Conservation (phyloP, 192 early-diverging fungal genomes). For the Gamsiella multidivaricata region DNA sequence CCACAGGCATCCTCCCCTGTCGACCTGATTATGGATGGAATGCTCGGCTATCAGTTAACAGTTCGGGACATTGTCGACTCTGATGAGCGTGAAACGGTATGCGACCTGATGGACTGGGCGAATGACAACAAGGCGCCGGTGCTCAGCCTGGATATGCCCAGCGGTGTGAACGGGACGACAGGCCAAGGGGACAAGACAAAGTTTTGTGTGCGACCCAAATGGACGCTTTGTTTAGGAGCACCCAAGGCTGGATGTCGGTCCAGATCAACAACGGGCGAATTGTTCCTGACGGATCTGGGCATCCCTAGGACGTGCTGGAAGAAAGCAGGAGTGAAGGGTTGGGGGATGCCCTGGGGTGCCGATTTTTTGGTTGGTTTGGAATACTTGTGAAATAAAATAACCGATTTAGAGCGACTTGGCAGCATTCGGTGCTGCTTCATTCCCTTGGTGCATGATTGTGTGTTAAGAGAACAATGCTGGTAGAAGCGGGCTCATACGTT, state of each 20-base stretch:
- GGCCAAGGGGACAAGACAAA: slow-evolving; percentile 52
- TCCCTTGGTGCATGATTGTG: too few relatives aligned
- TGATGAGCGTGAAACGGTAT: slow-evolving; percentile 58
- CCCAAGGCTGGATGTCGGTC: slow-evolving; percentile 73
- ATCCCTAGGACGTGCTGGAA: slow-evolving; percentile 73
- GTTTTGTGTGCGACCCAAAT: slow-evolving; percentile 73
- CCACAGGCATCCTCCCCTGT: slow-evolving; percentile 65
- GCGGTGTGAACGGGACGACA: slow-evolving; percentile 66
- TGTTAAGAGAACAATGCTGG: too few relatives aligned
- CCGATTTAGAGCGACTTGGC: too few relatives aligned
- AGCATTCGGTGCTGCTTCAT: too few relatives aligned
- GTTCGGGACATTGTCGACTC: slow-evolving; percentile 63
- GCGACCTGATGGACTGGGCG: slow-evolving; percentile 76
- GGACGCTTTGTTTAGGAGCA: slow-evolving; percentile 81
- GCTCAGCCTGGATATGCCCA: slow-evolving; percentile 77
- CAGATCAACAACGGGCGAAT: slow-evolving; percentile 69
- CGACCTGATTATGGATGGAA: slow-evolving; percentile 80
- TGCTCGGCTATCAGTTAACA: slow-evolving; percentile 70
- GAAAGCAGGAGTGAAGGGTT: slow-evolving; percentile 61
- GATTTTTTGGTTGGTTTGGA: slow-evolving; percentile 67
- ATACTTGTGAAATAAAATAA: slow-evolving; percentile 55
- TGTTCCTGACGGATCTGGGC: slow-evolving; percentile 83
- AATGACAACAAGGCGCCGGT: slow-evolving; percentile 72
- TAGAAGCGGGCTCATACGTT: too few relatives aligned
- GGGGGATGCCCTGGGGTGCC: slow-evolving; percentile 70